A percentile compares a stretch with the other conserved stretches of the same genome.
phyloP scores from a whole-genome alignment of 2,329 filamentous ascomycete genomes.

The Thielaviopsis punctulata region DNA sequence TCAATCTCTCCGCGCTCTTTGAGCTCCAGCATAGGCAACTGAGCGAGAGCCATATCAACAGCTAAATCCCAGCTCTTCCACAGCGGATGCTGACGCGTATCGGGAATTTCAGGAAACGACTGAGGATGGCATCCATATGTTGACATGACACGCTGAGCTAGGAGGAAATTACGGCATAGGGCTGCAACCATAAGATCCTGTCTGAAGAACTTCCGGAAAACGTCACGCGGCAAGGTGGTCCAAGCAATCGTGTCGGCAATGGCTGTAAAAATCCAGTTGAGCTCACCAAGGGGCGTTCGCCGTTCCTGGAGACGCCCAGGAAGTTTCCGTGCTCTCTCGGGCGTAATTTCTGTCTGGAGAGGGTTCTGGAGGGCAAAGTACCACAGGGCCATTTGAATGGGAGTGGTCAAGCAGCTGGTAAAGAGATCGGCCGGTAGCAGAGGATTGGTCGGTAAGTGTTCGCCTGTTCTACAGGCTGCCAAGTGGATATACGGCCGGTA shows the following conservation, averaged over 20 bases:
- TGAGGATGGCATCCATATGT: conserved; percentile 92
- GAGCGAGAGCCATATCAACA: conserved; percentile 82
- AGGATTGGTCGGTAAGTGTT: conserved; percentile 89
- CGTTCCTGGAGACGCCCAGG: conserved; percentile 85
- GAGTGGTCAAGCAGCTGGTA: conserved; percentile 87
- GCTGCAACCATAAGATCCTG: conserved; percentile 99
- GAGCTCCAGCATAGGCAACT: conserved; percentile 70
- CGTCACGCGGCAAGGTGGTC: conserved; percentile 76
- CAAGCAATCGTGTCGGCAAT: conserved; percentile 98
- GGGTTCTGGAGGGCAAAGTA: conserved; percentile 95
- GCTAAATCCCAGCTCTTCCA: conserved; percentile 98
- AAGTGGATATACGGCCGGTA: conserved; percentile 65
- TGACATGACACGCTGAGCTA: conserved; percentile 89
- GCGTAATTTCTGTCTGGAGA: conserved; percentile 46
- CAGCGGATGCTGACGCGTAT: conserved; percentile 83
- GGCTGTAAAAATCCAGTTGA: conserved; percentile 99
- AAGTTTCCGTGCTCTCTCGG: conserved; percentile 74
- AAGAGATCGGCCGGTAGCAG: conserved; percentile 87
- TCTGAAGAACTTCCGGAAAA: conserved; percentile 93
- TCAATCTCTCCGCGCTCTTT: conserved; percentile 54
- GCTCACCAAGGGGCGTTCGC: conserved; percentile 79
- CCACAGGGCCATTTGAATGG: conserved; percentile 90
- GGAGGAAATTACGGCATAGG: conserved; percentile 84
- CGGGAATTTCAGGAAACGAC: conserved; percentile 78
- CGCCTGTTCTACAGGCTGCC: conserved; percentile 76